phyloP scores from a whole-genome alignment of 305 asterid species.

The Fraxinus albicans region DNA sequence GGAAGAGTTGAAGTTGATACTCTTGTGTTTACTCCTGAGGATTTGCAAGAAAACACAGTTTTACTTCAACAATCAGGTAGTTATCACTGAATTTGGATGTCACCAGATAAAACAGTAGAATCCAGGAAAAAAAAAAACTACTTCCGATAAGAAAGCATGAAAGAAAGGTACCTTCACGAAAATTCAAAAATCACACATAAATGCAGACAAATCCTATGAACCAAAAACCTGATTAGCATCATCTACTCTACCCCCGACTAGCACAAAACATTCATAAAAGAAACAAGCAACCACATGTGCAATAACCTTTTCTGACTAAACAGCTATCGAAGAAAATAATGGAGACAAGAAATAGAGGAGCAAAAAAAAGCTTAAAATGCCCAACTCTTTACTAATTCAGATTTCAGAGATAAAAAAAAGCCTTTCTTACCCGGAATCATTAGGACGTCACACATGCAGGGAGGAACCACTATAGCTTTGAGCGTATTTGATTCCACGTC shows the following conservation, averaged over 20 bases:
- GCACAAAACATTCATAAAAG: neutral
- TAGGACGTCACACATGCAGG: neutral
- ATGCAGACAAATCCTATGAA: neutral
- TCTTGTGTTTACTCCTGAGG: neutral
- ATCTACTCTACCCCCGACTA: neutral
- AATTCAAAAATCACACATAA: neutral
- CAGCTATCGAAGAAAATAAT: neutral
- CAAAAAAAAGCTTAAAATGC: neutral
- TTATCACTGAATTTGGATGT: neutral
- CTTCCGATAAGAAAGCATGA: neutral
- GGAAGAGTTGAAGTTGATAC: neutral
- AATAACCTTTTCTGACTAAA: neutral
- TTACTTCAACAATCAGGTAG: neutral
- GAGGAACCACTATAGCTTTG: neutral
- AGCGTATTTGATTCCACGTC: neutral
- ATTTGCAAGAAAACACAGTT: neutral
- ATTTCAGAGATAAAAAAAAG: neutral
- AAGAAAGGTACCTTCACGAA: neutral
- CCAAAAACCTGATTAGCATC: neutral
- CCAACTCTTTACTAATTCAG: neutral
- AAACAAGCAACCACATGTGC: neutral
- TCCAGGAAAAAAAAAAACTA: neutral
- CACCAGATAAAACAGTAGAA: neutral
- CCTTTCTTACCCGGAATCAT: slow-evolving; percentile 16
- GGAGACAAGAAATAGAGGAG: slow-evolving; percentile 7